A percentile compares a stretch with the other conserved stretches of the same genome.
phyloP scores from a whole-genome alignment of 2,329 filamentous ascomycete genomes.

The Dactylellina drechsleri region DNA sequence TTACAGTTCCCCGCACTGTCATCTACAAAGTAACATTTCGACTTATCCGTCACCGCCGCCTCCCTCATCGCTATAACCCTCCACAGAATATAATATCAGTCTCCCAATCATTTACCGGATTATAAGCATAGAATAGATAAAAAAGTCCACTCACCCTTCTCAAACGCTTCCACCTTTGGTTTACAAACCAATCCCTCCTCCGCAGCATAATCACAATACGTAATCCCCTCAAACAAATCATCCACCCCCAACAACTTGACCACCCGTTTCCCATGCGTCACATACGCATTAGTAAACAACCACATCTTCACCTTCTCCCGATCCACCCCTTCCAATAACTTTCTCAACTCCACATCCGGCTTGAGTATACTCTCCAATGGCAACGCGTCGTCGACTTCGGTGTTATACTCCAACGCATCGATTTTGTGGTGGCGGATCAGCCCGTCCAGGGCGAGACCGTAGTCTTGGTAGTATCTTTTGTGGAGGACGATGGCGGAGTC shows the following conservation, averaged over 20 bases:
- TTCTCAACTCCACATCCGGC: constrained; percentile 77
- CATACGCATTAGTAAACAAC: constrained; percentile 96
- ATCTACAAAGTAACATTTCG: constrained; percentile 93
- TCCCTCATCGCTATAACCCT: constrained; percentile 75
- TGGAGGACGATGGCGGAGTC: constrained; percentile 88
- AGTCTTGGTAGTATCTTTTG: constrained; percentile 91
- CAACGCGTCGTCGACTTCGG: constrained; percentile 91
- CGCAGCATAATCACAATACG: constrained; percentile 85
- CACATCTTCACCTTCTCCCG: constrained; percentile 81
- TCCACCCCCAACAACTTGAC: constrained; percentile 82
- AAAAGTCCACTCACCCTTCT: constrained; percentile 65
- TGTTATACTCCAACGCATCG: constrained; percentile 92
- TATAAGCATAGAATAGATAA: background rate
- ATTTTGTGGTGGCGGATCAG: constrained; percentile 94
- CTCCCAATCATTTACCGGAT: background rate
- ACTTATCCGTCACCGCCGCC: constrained; percentile 73
- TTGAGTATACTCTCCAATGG: constrained; percentile 86
- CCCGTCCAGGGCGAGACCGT: constrained; percentile 96
- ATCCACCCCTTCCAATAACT: constrained; percentile 84
- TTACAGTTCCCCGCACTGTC: constrained; percentile 86
- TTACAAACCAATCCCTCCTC: constrained; percentile 82
- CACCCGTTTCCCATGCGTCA: constrained; percentile 85
- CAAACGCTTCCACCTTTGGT: constrained; percentile 82
- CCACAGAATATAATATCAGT: constrained; percentile 7
- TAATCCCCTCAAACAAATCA: constrained; percentile 83